phyloP scores from a whole-genome alignment of 768 basidiomycete species.

The Paxillus rubicundulus region DNA sequence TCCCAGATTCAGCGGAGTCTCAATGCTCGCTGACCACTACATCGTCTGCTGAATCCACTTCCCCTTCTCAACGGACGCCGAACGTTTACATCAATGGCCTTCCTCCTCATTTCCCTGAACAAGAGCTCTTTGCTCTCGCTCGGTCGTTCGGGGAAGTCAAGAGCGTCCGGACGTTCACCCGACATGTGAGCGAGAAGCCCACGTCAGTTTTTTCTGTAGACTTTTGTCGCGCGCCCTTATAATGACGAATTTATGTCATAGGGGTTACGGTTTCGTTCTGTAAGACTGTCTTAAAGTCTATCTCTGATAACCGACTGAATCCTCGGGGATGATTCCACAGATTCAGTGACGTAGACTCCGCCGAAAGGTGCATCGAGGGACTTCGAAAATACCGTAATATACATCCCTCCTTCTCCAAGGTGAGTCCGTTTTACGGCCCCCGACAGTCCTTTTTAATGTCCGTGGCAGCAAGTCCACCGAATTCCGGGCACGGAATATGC shows the following conservation, averaged over 20 bases:
- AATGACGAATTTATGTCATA: conserved; percentile 29
- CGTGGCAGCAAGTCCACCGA: conserved; percentile 63
- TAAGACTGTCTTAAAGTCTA: conserved; percentile 37
- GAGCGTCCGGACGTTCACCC: conserved; percentile 81
- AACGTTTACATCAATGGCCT: conserved; percentile 90
- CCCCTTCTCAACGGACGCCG: conserved; percentile 43
- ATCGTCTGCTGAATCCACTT: conserved; percentile 14
- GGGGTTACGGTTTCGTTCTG: conserved; percentile 80
- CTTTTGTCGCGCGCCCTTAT: background rate
- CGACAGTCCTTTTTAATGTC: background rate
- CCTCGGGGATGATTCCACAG: conserved; percentile 34
- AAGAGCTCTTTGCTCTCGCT: conserved; percentile 70
- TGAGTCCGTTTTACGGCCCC: conserved; percentile 23
- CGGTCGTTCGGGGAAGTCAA: conserved; percentile 69
- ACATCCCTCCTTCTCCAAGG: conserved; percentile 88
- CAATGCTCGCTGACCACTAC: conserved; percentile 8
- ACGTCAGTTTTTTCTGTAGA: conserved; percentile 37
- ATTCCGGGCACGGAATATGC: conserved; percentile 75
- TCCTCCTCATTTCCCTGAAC: conserved; percentile 79
- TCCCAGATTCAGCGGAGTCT: conserved; percentile 13
- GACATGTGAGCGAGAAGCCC: conserved; percentile 72
- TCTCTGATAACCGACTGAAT: background rate
- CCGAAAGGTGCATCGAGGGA: conserved; percentile 70
- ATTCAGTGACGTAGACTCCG: conserved; percentile 63
- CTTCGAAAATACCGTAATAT: conserved; percentile 72